Base-by-base conservation (phyloP, 2,329 filamentous ascomycete species). In the Erysiphe pulchra region DNA sequence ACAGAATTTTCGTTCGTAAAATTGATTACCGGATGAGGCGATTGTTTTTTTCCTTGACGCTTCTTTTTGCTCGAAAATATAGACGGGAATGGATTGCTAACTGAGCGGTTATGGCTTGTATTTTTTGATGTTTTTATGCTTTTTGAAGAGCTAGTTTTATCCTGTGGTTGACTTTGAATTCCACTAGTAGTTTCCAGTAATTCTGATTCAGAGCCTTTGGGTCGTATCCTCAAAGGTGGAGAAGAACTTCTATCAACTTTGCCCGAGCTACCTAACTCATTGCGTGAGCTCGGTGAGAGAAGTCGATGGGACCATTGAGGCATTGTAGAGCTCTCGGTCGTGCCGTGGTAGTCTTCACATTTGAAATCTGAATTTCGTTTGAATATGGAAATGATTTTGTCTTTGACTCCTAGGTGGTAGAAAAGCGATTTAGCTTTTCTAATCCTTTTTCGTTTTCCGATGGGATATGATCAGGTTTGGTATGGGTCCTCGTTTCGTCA, bases 81-180 rank as follows among this genome's bases (percentile, higher is more conserved):
- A 16, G 74, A 76, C 8, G 80, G 77, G 51, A 87, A 80, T 11
- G 82, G 81, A 55, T 87, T 77, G 66, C 82, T 90, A 64, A 80
- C 72, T 46, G 82, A 86, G 17, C 58, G 54, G 17, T 54, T 54
- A 50, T 57, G 56, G 31, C 50, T 51, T 2, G 48, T 6, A 18
- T 45, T 49, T 47, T 40, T 46, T 39, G 30, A 44, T 28, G 24
- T 7, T 28, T 28, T 28, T 28, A 7, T 28, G 24, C 8, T 28
- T 28, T 28, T 28, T 17, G 50, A 46, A 14, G 44, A 44, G 47
- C 48, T 45, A 42, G 47, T 45, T 32, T 40, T 48, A 18, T 47
- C 44, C 18, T 50, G 47, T 16, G 52, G 48, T 39, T 51, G 41
- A 31, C 47, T 57, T 12, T 57, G 54, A 45, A 59, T 58, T 13